phyloP scores from a whole-genome alignment of 345 rosid species.

The thale cress (Arabidopsis thaliana) region DNA sequence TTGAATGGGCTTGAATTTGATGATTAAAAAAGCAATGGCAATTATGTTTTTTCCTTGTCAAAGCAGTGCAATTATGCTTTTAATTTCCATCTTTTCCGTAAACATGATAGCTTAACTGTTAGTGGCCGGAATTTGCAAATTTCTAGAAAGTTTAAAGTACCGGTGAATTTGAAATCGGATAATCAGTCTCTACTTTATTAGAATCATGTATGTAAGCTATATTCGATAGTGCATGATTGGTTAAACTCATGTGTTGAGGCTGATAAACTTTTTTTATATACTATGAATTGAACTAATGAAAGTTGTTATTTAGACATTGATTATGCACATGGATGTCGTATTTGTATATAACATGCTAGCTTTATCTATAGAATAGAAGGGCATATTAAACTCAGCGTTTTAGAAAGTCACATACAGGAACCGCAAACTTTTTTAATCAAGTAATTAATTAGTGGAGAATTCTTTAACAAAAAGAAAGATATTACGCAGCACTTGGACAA shows the following conservation, averaged over 20 bases:
- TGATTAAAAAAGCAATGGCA: conserved; percentile 29
- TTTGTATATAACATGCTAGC: conserved; percentile 3
- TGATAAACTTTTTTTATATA: neutral
- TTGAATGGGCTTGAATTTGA: conserved; percentile 21
- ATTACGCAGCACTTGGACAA: neutral
- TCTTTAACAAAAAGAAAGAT: neutral
- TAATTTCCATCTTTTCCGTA: conserved; percentile 17
- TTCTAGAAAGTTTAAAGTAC: neutral
- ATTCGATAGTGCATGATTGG: neutral
- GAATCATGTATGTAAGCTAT: neutral
- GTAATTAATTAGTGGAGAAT: conserved; percentile 6
- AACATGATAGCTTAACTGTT: neutral
- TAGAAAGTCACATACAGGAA: neutral
- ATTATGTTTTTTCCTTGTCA: conserved; percentile 21
- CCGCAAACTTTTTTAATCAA: neutral
- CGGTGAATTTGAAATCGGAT: neutral
- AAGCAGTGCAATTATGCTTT: conserved; percentile 29
- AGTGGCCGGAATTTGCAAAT: neutral
- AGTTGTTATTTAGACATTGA: neutral
- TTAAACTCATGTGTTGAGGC: neutral
- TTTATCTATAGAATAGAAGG: neutral
- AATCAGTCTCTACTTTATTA: neutral
- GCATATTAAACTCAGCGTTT: neutral
- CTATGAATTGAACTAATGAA: neutral
- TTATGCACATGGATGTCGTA: conserved; percentile 5